Evolutionary conservation across 768 basidiomycete species (phyloP).

Genomic region (Rhodotorula kratochvilovae): DNA sequence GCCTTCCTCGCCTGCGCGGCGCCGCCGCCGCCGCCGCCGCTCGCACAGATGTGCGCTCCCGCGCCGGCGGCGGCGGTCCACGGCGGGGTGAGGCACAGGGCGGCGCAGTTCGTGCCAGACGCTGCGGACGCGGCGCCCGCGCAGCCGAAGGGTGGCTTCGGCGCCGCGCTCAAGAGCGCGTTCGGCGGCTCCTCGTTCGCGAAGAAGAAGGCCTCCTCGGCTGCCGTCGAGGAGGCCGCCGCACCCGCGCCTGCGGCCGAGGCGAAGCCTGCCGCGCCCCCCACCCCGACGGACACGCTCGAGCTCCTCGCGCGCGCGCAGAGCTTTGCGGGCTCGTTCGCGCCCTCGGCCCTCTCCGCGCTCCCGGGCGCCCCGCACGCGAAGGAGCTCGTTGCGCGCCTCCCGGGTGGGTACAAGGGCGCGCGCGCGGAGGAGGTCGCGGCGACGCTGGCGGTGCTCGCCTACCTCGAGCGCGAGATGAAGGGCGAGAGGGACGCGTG

Average conservation of each 20-base stretch:
- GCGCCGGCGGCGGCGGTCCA: too few relatives aligned
- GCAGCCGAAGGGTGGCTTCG: too few relatives aligned
- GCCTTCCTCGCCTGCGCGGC: neutral
- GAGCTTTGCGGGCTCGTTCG: conserved; percentile 56
- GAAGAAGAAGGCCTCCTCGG: too few relatives aligned
- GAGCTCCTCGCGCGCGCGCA: conserved; percentile 51
- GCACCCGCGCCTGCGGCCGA: neutral
- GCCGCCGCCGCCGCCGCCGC: too few relatives aligned
- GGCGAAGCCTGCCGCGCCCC: neutral
- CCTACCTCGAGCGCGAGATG: conserved; percentile 52
- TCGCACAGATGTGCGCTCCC: too few relatives aligned
- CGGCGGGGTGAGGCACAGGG: too few relatives aligned
- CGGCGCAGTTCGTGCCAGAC: too few relatives aligned
- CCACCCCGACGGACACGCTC: conserved; percentile 26
- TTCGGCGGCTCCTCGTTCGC: too few relatives aligned
- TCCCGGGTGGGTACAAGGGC: neutral
- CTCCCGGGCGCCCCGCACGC: neutral
- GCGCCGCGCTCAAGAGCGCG: too few relatives aligned
- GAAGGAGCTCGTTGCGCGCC: neutral
- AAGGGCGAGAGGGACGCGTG: conserved; percentile 39
- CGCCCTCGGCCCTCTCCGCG: conserved; percentile 9
- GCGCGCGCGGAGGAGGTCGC: conserved; percentile 44
- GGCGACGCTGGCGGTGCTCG: conserved; percentile 51
- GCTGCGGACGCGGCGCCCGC: too few relatives aligned
- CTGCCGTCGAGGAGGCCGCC: too few relatives aligned